Evolutionary conservation across 192 early-diverging fungal genomes (phyloP).

Genomic region (Gryganskiella cystojenkinii): DNA sequence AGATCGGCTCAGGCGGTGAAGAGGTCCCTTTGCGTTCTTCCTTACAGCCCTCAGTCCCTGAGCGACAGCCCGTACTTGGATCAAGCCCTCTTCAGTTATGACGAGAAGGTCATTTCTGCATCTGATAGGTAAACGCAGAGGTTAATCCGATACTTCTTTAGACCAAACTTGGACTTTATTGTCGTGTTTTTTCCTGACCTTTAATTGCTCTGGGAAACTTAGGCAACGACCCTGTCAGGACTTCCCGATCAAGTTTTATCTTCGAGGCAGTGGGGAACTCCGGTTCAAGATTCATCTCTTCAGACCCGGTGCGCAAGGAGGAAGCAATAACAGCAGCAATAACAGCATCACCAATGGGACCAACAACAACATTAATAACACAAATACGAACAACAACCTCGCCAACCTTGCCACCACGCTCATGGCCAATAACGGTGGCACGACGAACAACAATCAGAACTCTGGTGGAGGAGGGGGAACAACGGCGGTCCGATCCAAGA

Average conservation of each 20-base stretch:
- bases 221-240: conserved; percentile 65
- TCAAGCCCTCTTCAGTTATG: conserved; percentile 70
- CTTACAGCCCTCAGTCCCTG: conserved; percentile 70
- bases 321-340: conserved; percentile 2
- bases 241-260: conserved; percentile 72
- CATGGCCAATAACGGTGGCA: too few relatives aligned
- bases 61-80: conserved; percentile 77
- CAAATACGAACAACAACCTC: conserved; percentile 1
- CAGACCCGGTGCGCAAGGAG: conserved; percentile 9
- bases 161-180: not conserved
- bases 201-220: conserved; percentile 1
- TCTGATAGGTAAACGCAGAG: conserved; percentile 65
- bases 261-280: conserved; percentile 62
- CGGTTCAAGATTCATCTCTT: conserved; percentile 66
- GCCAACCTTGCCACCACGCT: too few relatives aligned
- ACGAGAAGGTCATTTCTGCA: conserved; percentile 72
- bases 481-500: conserved; percentile 44
- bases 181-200: not conserved
- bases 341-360: conserved; percentile 8
- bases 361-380: not conserved
- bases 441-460: not conserved
- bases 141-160: too few relatives aligned
- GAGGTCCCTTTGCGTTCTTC: conserved; percentile 66
- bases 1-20: conserved; percentile 69
- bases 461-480: not conserved